Base-by-base conservation (phyloP, 371 early-diverging fungal species). In the Apophysomyces trapeziformis region DNA sequence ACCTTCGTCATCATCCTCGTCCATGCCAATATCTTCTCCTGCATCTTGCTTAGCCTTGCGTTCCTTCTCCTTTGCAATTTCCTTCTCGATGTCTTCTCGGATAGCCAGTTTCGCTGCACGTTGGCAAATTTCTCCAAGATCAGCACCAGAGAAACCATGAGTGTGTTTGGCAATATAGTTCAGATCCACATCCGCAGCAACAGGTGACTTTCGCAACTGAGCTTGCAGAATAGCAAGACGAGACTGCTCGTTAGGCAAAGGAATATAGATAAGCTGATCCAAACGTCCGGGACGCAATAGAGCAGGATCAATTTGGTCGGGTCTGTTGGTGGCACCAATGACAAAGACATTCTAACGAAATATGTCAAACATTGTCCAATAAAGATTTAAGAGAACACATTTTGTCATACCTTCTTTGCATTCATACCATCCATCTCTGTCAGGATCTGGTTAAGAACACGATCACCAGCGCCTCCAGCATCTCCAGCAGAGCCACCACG, bases 391-490 rank as follows among this genome's bases (percentile, higher is more conserved):
- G 97, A 26, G 97, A 14, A 98, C 98, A 6, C 96, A 92, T 35
- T 16, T 95, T 95, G 78, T 95, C 38, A 44, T 65, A 72, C 72
- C 73, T 81, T 81, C 88, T 99, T 99, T 67, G 96, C 96, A 74
- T 97, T 98, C 99, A 99, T 99, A 76, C 99, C 99, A 76, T 99
- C 99, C 99, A 99, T 99, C 85, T 99, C 99, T 35, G 99, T 99
- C 70, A 99, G 86, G 67, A 99, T 92, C 86, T 99, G 99, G 87
- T 99, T 99, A 47, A 99, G 89, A 32, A 99, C 99, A 80, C 99
- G 96, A 72, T 99, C 99, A 59, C 99, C 99, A 41, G 98, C 94
- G 70, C 97, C 99, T 38, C 99, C 98, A 58, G 90, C 95, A 82
- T 99, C 98, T 43, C 95, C 75, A n/a, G 80, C 76, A 47, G 85